phyloP scores from a whole-genome alignment of 768 basidiomycete species.

The Lactarius vividus region DNA sequence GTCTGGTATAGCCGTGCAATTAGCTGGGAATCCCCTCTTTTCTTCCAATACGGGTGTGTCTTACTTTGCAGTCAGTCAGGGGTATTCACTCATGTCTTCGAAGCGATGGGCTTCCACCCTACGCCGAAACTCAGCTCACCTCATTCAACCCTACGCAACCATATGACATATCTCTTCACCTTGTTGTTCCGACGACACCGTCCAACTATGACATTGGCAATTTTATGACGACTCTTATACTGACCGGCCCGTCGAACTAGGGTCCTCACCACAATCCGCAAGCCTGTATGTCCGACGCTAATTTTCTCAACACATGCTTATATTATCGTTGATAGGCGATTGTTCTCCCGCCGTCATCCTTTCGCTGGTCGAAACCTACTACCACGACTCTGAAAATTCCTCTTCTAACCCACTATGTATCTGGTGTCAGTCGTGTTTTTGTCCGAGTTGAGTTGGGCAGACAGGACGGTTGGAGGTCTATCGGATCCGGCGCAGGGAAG shows the following conservation, averaged over 20 bases:
- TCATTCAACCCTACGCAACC: conserved; percentile 56
- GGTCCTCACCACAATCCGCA: conserved; percentile 57
- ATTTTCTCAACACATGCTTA: not conserved
- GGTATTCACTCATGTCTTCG: conserved; percentile 8
- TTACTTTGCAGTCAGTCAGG: not conserved
- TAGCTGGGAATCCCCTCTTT: conserved; percentile 65
- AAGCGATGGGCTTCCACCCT: conserved; percentile 65
- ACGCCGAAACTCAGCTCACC: conserved; percentile 54
- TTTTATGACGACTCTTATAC: conserved; percentile 71
- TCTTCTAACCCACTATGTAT: conserved; percentile 53
- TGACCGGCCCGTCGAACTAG: conserved; percentile 60
- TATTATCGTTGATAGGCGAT: conserved; percentile 48
- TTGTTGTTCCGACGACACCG: conserved; percentile 62
- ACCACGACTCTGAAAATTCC: conserved; percentile 51
- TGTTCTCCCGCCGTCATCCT: conserved; percentile 43
- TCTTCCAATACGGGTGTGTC: conserved; percentile 78
- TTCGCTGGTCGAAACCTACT: conserved; percentile 41
- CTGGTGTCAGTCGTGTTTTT: conserved; percentile 45
- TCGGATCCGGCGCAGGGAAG: conserved; percentile 68
- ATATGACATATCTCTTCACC: conserved; percentile 71
- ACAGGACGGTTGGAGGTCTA: conserved; percentile 63
- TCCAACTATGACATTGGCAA: conserved; percentile 76
- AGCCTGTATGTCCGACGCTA: conserved; percentile 51
- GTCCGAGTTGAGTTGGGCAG: conserved; percentile 76
- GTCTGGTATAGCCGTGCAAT: conserved; percentile 73